Percentiles rank a stretch among this genome's conserved stretches.
phyloP scores from a whole-genome alignment of 164 flowering plant genomes.

The Aristolochia californica region DNA sequence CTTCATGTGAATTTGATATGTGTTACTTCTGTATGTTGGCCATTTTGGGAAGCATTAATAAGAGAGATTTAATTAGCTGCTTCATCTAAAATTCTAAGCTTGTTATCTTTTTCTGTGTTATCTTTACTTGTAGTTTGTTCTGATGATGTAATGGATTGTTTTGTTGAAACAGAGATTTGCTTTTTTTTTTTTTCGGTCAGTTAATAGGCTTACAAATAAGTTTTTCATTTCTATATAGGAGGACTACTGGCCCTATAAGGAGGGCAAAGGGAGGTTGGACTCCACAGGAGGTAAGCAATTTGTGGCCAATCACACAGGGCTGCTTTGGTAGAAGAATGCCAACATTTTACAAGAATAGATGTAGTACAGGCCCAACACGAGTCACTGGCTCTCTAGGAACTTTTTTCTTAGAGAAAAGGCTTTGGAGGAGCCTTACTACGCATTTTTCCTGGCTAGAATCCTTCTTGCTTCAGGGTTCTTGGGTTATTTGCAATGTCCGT shows the following conservation, averaged over 20 bases:
- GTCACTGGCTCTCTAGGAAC: too few relatives aligned
- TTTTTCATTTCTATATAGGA: constrained; percentile 35
- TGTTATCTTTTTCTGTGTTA: neutral
- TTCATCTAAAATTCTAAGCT: neutral
- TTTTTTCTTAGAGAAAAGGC: too few relatives aligned
- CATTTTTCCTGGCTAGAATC: too few relatives aligned
- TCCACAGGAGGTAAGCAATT: constrained; percentile 59
- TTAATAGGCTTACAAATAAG: neutral
- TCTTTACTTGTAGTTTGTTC: neutral
- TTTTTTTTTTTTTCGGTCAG: neutral
- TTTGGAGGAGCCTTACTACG: too few relatives aligned
- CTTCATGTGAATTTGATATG: too few relatives aligned
- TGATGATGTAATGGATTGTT: neutral
- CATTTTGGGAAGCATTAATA: too few relatives aligned
- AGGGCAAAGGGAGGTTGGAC: constrained; percentile 99
- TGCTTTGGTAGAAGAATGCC: too few relatives aligned
- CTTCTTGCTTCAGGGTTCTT: too few relatives aligned
- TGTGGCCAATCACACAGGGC: neutral
- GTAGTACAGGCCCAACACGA: neutral
- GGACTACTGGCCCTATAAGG: constrained; percentile 86
- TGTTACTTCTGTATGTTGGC: too few relatives aligned
- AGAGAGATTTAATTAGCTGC: too few relatives aligned
- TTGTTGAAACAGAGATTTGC: neutral
- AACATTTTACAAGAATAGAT: neutral
- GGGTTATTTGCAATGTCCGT: too few relatives aligned